Conservation (phyloP, 2,329 filamentous ascomycete genomes). For the Pseudocercospora crystallina region DNA sequence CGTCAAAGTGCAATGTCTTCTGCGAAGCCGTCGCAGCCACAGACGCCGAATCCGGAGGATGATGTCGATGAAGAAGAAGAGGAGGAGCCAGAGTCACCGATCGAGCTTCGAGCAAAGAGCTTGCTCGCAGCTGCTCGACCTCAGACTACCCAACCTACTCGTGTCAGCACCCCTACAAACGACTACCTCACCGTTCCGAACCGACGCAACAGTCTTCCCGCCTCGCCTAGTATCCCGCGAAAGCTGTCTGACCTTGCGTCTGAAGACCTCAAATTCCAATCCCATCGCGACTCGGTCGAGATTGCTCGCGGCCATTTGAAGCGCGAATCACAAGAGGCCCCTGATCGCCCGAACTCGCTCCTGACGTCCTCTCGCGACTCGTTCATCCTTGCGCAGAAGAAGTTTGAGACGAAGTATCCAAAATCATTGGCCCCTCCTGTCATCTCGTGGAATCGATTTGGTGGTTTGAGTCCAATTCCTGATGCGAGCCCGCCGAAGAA, state of each 20-base stretch:
- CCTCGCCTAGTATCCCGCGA: conserved; percentile 19
- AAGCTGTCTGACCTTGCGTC: conserved; percentile 22
- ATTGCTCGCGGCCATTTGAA: conserved; percentile 23
- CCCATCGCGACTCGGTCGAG: conserved; percentile 34
- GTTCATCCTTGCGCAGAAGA: conserved; percentile 29
- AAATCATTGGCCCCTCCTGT: conserved; percentile 1
- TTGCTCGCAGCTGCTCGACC: conserved; percentile 5
- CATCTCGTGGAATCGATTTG: conserved; percentile 20
- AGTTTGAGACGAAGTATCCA: conserved; percentile 25
- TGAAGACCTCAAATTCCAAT: conserved; percentile 24
- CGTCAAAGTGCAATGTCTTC: conserved; percentile 22
- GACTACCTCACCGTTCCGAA: conserved; percentile 2
- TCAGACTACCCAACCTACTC: conserved; percentile 9
- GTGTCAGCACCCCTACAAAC: conserved; percentile 3
- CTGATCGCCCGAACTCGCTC: conserved; percentile 20
- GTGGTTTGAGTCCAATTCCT: conserved; percentile 30
- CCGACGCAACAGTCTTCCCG: conserved; percentile 20
- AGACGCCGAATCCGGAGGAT: conserved; percentile 13
- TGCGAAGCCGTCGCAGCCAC: conserved; percentile 18
- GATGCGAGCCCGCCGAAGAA: conserved; percentile 31
- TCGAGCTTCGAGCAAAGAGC: conserved; percentile 13
- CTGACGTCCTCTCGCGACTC: conserved; percentile 28
- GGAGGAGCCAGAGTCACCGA: conserved; percentile 7
- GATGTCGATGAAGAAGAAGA: conserved; percentile 15
- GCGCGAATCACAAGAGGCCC: conserved; percentile 19